A percentile compares a stretch with the other conserved stretches of the same genome.
Evolutionary conservation across 2,329 filamentous ascomycete genomes (phyloP).

Genomic region (Trichoderma sp.): DNA sequence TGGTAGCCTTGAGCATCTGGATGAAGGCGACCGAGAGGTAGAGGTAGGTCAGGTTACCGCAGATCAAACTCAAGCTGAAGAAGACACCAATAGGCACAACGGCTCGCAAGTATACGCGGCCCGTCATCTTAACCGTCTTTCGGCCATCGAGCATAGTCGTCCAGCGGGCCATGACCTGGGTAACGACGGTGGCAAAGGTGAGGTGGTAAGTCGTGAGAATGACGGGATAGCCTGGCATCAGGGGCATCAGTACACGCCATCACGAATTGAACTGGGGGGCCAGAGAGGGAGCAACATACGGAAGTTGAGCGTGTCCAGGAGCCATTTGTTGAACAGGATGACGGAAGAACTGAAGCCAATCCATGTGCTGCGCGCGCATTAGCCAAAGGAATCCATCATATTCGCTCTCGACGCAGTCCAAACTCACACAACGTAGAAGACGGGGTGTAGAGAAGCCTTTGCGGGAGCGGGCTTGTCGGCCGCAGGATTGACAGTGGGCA

Average conservation of each 20-base stretch:
- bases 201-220: conserved; percentile 96
- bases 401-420: background rate
- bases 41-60: conserved; percentile 91
- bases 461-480: conserved; percentile 67
- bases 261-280: background rate
- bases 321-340: conserved; percentile 99
- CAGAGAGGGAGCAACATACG: conserved; percentile 38
- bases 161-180: conserved; percentile 86
- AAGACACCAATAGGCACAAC: conserved; percentile 94
- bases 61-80: conserved; percentile 95
- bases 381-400: background rate
- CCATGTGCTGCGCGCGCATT: conserved; percentile 64
- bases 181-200: conserved; percentile 88
- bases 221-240: conserved; percentile 61
- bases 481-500: conserved; percentile 79
- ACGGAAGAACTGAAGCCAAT: conserved; percentile 89
- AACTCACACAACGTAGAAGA: conserved; percentile 76
- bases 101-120: conserved; percentile 84
- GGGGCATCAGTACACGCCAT: conserved; percentile 20
- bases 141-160: conserved; percentile 88
- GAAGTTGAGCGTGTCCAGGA: conserved; percentile 82
- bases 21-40: conserved; percentile 97
- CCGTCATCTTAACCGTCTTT: conserved; percentile 96
- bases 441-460: conserved; percentile 68
- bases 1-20: conserved; percentile 99